Evolutionary conservation across 306 rosid species (phyloP), one percentile per base, ranked within the genome.

Genomic region (Quillaja saponaria): DNA sequence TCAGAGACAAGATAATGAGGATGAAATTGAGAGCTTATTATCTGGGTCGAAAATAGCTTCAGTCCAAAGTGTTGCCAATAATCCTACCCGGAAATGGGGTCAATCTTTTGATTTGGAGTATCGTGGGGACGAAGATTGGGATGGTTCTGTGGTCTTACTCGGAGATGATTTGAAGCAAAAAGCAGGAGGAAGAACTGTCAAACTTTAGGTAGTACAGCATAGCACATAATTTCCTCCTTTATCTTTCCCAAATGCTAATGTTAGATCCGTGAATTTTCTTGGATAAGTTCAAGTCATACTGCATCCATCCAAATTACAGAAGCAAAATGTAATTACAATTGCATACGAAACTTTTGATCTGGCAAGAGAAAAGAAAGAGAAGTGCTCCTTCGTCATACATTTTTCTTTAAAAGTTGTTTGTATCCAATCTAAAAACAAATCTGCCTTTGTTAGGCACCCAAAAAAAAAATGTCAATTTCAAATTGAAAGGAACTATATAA

Each of bases 1-100:
- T 49, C 84, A 67, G 58, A 40, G 58, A 37, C 82, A 61, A 74
- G 85, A 81, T 20, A 49, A 68, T 13, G 77, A 71, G 17, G 83
- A 76, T 14, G 82, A 65, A 53, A 25, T 57, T 31, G 73, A 67
- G 49, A 76, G 69, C 52, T 66, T 78, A 13, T 65, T 85, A 77
- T 78, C 72, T 31, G 82, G 60, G 46, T 39, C 76, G 8, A 55
- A 58, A 47, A 51, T 70, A 14, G 71, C 49, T 12, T 47, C 46
- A 12, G 28, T 63, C 46, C 60, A 49, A 15, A 69, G 53, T 55
- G 47, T 77, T 42, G 61, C 55, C 18, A 25, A 58, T 9, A 64
- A 58, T 80, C 75, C 84, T 49, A 46, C 72, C 69, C 46, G 47
- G 46, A 56, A 56, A 49, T 69, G 61, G 45, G 71, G 57, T 45